Evolutionary conservation across 306 rosid species (phyloP).

Genomic region (Styphnolobium japonicum): DNA sequence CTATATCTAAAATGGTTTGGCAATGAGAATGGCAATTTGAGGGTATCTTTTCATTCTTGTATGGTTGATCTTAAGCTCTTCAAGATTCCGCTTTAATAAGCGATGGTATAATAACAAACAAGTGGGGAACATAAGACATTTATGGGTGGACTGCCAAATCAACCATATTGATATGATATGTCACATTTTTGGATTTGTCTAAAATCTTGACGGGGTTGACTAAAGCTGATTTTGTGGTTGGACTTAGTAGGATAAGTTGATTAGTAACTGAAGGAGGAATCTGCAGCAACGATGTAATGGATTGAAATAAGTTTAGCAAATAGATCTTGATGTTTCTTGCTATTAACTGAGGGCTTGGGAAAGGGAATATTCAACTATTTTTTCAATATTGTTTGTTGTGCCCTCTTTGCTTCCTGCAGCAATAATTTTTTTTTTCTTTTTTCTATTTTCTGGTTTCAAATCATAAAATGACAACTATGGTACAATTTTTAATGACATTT

Average conservation of each 20-base stretch:
- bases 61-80: slow-evolving; percentile 17
- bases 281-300: background rate
- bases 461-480: slow-evolving; percentile 30
- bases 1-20: background rate
- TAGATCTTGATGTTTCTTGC: background rate
- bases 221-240: no score
- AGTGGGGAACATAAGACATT: background rate
- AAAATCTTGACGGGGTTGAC: background rate
- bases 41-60: background rate
- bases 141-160: background rate
- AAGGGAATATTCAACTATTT: background rate
- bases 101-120: background rate
- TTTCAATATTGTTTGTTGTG: no score
- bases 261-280: background rate
- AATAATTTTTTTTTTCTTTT: background rate
- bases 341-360: background rate
- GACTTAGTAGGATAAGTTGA: background rate
- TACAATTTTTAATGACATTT: slow-evolving; percentile 10
- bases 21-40: background rate
- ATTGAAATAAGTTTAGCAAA: background rate
- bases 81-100: no score
- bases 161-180: background rate
- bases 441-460: slow-evolving; percentile 34
- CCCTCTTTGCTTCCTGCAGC: no score
- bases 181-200: background rate